A percentile compares a stretch with the other conserved stretches of the same genome.
phyloP scores from a whole-genome alignment of 495 filamentous ascomycete species.

The Penicillium longicatenatum region DNA sequence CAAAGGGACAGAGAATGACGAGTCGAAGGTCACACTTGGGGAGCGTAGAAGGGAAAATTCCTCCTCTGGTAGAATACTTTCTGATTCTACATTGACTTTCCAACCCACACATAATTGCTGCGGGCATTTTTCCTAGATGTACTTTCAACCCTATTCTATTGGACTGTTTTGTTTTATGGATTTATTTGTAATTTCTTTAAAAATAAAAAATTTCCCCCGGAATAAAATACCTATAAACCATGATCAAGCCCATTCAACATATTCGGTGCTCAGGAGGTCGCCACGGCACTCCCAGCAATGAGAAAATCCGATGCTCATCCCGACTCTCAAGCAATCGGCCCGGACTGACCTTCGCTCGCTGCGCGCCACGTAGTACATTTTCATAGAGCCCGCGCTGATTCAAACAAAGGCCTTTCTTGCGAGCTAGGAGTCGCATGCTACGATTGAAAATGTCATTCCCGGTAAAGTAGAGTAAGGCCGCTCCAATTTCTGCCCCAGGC shows the following conservation, averaged over 20 bases:
- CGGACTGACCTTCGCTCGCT: constrained; percentile 64
- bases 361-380: constrained; percentile 64
- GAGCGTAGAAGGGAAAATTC: not conserved
- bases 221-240: not conserved
- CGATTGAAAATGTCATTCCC: constrained; percentile 97
- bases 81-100: not conserved
- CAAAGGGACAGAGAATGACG: not conserved
- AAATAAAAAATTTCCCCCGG: not conserved
- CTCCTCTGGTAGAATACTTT: not conserved
- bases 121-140: not conserved
- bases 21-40: not conserved
- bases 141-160: not conserved
- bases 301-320: constrained; percentile 84
- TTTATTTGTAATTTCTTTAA: not conserved
- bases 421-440: constrained; percentile 79
- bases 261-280: constrained; percentile 78
- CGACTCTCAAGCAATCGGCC: constrained; percentile 74
- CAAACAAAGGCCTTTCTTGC: constrained; percentile 80
- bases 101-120: not conserved
- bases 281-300: constrained; percentile 85
- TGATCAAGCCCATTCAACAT: constrained; percentile 40
- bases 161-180: not conserved
- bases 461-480: constrained; percentile 92
- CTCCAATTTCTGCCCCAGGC: constrained; percentile 77
- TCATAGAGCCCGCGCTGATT: constrained; percentile 84